Evolutionary conservation across 208 protist species (phyloP), one percentile per base, ranked within the genome.

Genomic region (Crithidia thermophila): DNA sequence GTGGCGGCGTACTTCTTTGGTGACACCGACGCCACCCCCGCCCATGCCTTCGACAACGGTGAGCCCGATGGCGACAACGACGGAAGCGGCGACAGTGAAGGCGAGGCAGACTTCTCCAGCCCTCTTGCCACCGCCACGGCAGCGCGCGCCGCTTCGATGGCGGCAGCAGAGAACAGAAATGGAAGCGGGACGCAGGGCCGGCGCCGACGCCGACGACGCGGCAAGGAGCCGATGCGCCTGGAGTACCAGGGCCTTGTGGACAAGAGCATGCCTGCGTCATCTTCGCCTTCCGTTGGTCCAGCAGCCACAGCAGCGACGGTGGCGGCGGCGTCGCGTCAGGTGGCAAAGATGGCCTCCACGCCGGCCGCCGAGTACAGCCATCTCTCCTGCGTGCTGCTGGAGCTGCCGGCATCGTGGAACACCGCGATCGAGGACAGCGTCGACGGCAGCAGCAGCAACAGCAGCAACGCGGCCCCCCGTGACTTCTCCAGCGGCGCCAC

Each of bases 1-100:
- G 60, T 73, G 7, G 43, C 66, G 21, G 30, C 61, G 4, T 51
- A 52, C 21, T 74, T 72, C 37, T 81, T 81, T n/a, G 47, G 10
- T n/a, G 55, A 72, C 28, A 33, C 20, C 2, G 66, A 47, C 31
- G 20, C 28, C 30, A 28, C 36, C 9, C 25, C 28, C 33, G 36
- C 39, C 4, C 11, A 55, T 16, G 39, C 36, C 8, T 7, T 34
- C 30, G 40, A 34, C n/a, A 25, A 51, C 27, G 43, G 33, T 30
- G 52, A 23, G 0, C n/a, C 31, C 56, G 20, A 30, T 20, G 20
- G 11, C 31, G 36, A 9, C 58, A 9, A 30, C 52, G 20, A 59
- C 23, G 62, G 10, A 8, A 47, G 50, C 20, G 62, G 50, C 3
- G 59, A 57, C n/a, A 52, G 36, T 10, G 64, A 43, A 28, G 65